phyloP scores from a whole-genome alignment of 345 rosid genomes.

The Xanthoceras sorbifolium region DNA sequence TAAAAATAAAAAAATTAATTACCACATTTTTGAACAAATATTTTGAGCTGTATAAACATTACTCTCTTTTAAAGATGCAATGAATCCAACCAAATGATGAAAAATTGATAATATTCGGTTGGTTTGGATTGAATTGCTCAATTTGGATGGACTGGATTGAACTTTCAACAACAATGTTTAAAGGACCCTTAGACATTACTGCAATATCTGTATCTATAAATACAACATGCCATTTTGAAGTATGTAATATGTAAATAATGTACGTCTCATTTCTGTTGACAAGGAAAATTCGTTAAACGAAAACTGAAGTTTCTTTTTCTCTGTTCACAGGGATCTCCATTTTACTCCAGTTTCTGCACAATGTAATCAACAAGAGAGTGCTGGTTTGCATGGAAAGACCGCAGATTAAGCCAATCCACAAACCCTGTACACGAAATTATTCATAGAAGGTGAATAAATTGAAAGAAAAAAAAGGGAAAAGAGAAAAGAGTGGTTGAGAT shows the following conservation, averaged over 20 bases:
- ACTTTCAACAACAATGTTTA: background rate
- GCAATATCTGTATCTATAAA: too few relatives aligned
- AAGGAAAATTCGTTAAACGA: background rate
- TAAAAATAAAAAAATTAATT: too few relatives aligned
- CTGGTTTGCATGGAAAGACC: conserved; percentile 51
- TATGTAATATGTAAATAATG: too few relatives aligned
- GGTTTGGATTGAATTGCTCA: too few relatives aligned
- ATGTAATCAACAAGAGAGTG: conserved; percentile 46
- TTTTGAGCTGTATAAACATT: too few relatives aligned
- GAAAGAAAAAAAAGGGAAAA: background rate
- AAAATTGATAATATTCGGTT: background rate
- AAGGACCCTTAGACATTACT: background rate
- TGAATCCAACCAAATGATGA: too few relatives aligned
- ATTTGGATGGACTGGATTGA: too few relatives aligned
- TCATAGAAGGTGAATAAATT: background rate
- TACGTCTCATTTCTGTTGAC: background rate
- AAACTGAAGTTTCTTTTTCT: background rate
- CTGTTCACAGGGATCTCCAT: conserved; percentile 15
- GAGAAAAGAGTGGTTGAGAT: background rate
- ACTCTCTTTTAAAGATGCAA: too few relatives aligned
- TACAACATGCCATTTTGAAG: background rate
- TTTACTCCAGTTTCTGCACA: conserved; percentile 51
- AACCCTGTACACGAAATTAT: conserved; percentile 43
- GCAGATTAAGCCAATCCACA: conserved; percentile 81
- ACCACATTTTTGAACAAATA: too few relatives aligned